Base-by-base conservation (phyloP, 352 stramenopile species). In the Nothophytophthora sp. region DNA sequence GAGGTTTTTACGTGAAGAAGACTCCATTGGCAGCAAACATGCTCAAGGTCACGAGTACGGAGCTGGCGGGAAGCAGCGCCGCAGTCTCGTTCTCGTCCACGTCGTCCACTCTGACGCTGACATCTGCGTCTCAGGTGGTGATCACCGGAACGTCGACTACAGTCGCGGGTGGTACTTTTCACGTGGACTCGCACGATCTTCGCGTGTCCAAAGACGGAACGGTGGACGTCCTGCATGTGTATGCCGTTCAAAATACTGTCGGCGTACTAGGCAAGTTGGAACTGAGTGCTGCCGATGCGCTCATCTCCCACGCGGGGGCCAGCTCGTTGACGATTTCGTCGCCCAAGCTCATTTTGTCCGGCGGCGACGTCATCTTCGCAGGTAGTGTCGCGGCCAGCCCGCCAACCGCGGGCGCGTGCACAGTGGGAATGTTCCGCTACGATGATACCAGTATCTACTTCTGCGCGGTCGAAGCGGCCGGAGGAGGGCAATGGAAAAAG, bases 181-280 rank as follows among this genome's bases (percentile, higher is more conserved):
- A 74, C 32, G 70, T 89, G 18, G 68, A 81, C 39, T 73, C 63
- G 34, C 54, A 82, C 27, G 49, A 77, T 39, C 66, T 84, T 40
- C 56, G 43, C 8, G 68, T 80, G 13, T 77, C 66, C 19, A 55
- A 54, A 30, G 42, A 44, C 34, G 37, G n/a, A 35, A 35, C 39
- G 19, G 51, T 30, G 29, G 39, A 78, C 24, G 57, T 76, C 22
- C 60, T 82, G 28, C 52, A 60, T 35, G 72, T 80, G 16, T 50
- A 67, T 28, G 50, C 66, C 16, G 28, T 51, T 2, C 43, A 23
- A 20, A 62, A 60, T 29, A 36, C 42, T 20, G 63, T 81, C 30
- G 27, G 63, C 19, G 43, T 81, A 10, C 47, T 67, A 15, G 67
- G 60, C 2, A 48, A 67, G 13, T 39, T 81, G 25, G 36, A 40